Evolutionary conservation across 495 filamentous ascomycete species (phyloP), one percentile per base, ranked within the genome.

Genomic region (Tuber aestivum): DNA sequence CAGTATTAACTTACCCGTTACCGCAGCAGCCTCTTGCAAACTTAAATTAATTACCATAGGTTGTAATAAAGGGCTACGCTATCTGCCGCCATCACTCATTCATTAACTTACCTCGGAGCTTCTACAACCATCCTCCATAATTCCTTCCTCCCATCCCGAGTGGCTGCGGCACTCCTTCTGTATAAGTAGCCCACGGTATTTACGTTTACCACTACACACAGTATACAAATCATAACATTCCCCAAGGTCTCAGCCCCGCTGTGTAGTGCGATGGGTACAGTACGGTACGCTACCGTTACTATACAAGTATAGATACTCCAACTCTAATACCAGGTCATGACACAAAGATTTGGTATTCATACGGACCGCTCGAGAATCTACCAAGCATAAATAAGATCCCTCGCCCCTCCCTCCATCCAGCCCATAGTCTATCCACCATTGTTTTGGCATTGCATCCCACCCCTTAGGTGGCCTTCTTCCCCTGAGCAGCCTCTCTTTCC

Each of bases 401-500:
- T 35, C 27, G 27, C 32, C 32, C 14, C 35, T 18, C 35, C 16
- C 56, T 35, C 56, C 32, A 65, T 35, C 14, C 16, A 65, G 5
- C 27, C 27, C 27, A 35, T 16, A 35, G 56, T 35, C 56, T 35
- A 65, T 6, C 14, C 27, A 35, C 32, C 27, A 32, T 14, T 27
- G 8, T 35, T 18, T 65, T 14, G 10, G 56, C 8, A 65, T 35
- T 65, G 35, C 56, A 65, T 65, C 56, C 14, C 16, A 38, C 56
- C 16, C 40, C 45, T 72, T 70, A 76, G 12, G 32, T 70, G 1
- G 27, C 82, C 69, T 83, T 83, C 79, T 82, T 81, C 27, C 65
- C 77, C 56, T 50, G 73, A 38, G 79, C 80, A n/a, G 77, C 80
- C 41, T 97, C 93, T 76, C 94, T 90, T 83, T 92, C 94, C 68